Percentiles rank a stretch among this genome's conserved stretches.
These are phyloP conservation scores for Roridomyces roridus DNA, from an alignment of 768 basidiomycete genomes.

Conservation along the genomic window DNA sequence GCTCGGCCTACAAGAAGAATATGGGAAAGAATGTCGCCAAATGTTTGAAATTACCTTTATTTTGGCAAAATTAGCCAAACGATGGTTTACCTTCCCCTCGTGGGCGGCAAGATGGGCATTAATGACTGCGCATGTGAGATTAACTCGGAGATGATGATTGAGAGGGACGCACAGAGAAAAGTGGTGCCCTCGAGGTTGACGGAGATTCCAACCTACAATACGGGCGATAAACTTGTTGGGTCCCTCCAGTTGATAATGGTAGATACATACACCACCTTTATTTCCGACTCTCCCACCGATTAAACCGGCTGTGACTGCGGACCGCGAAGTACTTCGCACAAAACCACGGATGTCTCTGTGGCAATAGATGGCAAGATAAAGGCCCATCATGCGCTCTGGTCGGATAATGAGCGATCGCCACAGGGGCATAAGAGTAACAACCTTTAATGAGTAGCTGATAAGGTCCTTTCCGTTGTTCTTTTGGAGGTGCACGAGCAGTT, in stretches of 20 bases:
- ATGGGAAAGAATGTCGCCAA: neutral
- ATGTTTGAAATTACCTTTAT: constrained; percentile 84
- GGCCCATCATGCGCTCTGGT: constrained; percentile 83
- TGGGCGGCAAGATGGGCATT: constrained; percentile 93
- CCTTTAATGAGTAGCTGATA: constrained; percentile 86
- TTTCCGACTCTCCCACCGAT: constrained; percentile 93
- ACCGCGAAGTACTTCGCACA: constrained; percentile 76
- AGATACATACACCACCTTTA: constrained; percentile 90
- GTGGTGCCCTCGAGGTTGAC: constrained; percentile 77
- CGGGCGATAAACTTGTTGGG: too few relatives aligned
- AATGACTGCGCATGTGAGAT: too few relatives aligned
- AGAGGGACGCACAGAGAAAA: too few relatives aligned
- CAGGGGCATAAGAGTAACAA: neutral
- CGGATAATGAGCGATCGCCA: neutral
- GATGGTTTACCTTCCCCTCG: constrained; percentile 74
- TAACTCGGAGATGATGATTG: too few relatives aligned
- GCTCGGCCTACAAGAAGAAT: constrained; percentile 57
- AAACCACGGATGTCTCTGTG: constrained; percentile 72
- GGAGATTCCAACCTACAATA: neutral
- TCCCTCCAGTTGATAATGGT: too few relatives aligned
- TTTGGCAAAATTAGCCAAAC: constrained; percentile 87
- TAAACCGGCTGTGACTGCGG: constrained; percentile 86
- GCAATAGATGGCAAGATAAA: constrained; percentile 79
- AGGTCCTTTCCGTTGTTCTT: constrained; percentile 68
- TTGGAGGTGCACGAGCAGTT: constrained; percentile 46